phyloP scores from a whole-genome alignment of 345 rosid species.

The Pistacia integerrima region DNA sequence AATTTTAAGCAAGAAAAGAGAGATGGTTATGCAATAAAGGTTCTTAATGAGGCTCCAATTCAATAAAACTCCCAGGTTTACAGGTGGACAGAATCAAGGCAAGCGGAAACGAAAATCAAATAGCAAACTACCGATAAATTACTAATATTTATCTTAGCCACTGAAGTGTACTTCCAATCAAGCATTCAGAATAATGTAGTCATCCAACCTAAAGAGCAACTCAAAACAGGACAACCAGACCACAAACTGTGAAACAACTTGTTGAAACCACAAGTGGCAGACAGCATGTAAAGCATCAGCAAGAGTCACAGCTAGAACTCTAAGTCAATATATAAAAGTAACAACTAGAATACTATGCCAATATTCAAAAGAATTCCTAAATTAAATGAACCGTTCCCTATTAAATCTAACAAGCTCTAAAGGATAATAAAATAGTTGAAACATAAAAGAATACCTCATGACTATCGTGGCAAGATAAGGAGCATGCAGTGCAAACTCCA shows the following conservation, averaged over 20 bases:
- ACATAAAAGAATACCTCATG: constrained; percentile 64
- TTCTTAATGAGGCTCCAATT: not conserved
- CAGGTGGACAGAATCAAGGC: not conserved
- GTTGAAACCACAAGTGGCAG: not conserved
- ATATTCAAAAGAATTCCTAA: not conserved
- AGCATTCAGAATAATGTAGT: not conserved
- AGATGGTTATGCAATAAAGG: not conserved
- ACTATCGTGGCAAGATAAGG: constrained; percentile 93
- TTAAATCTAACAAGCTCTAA: not conserved
- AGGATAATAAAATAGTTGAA: not conserved
- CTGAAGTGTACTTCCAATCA: not conserved
- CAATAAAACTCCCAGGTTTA: not conserved
- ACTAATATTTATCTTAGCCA: not conserved
- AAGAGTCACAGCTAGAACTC: not conserved
- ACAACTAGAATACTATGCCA: not conserved
- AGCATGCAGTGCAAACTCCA: constrained; percentile 96
- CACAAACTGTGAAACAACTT: not conserved
- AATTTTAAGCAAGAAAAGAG: not conserved
- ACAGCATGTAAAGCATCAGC: not conserved
- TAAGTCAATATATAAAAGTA: no score
- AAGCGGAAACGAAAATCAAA: not conserved
- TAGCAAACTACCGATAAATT: no score
- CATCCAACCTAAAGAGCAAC: not conserved
- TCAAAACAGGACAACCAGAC: not conserved
- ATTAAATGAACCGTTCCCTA: not conserved